Evolutionary conservation across 2,329 filamentous ascomycete species (phyloP), one percentile per base, ranked within the genome.

Genomic region (Magnaporthiopsis poae): DNA sequence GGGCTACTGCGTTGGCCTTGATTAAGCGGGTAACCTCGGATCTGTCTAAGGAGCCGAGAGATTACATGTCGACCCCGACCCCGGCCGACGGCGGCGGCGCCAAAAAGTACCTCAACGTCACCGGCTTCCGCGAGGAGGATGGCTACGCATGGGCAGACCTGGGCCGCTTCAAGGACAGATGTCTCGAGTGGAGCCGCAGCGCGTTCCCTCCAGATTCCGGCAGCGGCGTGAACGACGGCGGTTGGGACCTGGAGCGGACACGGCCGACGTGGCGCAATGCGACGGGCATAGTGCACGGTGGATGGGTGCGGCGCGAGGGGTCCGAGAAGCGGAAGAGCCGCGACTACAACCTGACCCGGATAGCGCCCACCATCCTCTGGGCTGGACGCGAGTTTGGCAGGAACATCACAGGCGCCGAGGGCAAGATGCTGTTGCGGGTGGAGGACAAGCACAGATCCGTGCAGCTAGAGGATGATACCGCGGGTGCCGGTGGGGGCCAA

Each of bases 91-190:
- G 77, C 31, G 79, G 77, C 31, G n/a, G 18, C 46, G 46, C 46
- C 46, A 56, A 56, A 25, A 56, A 56, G 46, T 88, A 82, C 69
- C 77, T 92, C 68, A 91, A 92, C 71, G 79, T 96, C 65, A 90
- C 90, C 2, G 94, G 94, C 0, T 88, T 96, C 68, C 85, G 90
- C 63, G 79, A 86, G 62, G 83, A 87, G 27, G 90, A 96, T 77
- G 86, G 84, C 5, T 91, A 90, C 75, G 88, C 86, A 1, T 97
- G 93, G 93, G 84, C 88, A 46, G 82, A 92, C 67, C 79, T 97
- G 29, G 80, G 80, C 0, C 77, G 80, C 0, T 91, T 93, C 67
- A 87, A 86, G 73, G 78, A 87, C 68, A 84, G 85, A 69, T 90
- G 88, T 66, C 80, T 84, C 66, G 81, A 87, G 70, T 88, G 84